A percentile compares a stretch with the other conserved stretches of the same genome.
phyloP scores from a whole-genome alignment of 2,329 filamentous ascomycete genomes.

The Aspergillus eucalypticola region DNA sequence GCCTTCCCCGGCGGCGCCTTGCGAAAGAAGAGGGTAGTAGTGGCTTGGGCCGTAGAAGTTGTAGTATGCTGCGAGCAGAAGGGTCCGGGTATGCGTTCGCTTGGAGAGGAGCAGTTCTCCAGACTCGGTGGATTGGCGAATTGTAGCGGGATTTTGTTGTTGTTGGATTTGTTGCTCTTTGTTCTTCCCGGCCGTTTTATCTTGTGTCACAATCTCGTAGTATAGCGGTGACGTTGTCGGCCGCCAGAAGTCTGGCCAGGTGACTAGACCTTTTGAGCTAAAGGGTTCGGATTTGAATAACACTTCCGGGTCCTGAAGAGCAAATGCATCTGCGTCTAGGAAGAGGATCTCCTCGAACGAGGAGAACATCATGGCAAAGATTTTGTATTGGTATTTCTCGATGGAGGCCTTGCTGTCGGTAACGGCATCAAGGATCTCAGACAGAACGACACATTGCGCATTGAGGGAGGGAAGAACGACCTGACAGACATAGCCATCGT shows the following conservation, averaged over 20 bases:
- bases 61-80: slow-evolving; percentile 38
- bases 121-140: slow-evolving; percentile 36
- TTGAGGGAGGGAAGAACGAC: slow-evolving; percentile 36
- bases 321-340: slow-evolving; percentile 58
- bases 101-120: slow-evolving; percentile 38
- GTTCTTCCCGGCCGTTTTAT: background rate
- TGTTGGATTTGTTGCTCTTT: too few species aligned
- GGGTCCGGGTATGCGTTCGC: slow-evolving; percentile 30
- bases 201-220: slow-evolving; percentile 47
- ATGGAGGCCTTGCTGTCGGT: slow-evolving; percentile 23
- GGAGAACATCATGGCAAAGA: slow-evolving; percentile 57
- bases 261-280: slow-evolving; percentile 52
- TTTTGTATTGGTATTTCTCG: slow-evolving; percentile 55
- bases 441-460: slow-evolving; percentile 41
- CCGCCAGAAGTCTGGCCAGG: slow-evolving; percentile 57
- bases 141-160: slow-evolving; percentile 31
- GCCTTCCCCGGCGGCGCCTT: slow-evolving; percentile 43
- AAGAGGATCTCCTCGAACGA: slow-evolving; percentile 59
- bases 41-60: slow-evolving; percentile 33
- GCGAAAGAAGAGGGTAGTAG: slow-evolving; percentile 32
- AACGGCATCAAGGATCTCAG: slow-evolving; percentile 29
- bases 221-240: slow-evolving; percentile 39
- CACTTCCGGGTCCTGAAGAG: slow-evolving; percentile 41
- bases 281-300: slow-evolving; percentile 54
- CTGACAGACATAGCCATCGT: slow-evolving; percentile 39